Conservation (phyloP, 305 asterid genomes). For the Ruellia speciosa region DNA sequence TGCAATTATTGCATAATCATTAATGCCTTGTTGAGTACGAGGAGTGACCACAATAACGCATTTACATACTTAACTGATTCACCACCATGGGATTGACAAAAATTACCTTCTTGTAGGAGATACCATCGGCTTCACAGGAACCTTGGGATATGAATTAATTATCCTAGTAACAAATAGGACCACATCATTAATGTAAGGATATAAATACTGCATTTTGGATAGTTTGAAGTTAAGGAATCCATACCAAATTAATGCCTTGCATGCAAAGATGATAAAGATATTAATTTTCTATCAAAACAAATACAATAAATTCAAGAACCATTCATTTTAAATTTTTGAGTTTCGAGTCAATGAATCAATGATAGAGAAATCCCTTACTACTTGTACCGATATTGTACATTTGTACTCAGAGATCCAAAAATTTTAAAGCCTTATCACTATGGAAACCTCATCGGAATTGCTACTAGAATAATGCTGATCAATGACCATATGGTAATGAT, state of each 20-base stretch:
- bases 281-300: not conserved
- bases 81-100: conserved; percentile 9
- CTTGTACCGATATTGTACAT: not conserved
- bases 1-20: not conserved
- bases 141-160: conserved; percentile 61
- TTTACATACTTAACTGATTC: not conserved
- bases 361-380: not conserved
- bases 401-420: not conserved
- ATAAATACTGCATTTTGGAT: not conserved
- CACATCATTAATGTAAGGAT: conserved; percentile 7
- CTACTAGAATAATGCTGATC: conserved; percentile 1
- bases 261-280: not conserved
- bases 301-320: not conserved
- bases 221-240: not conserved
- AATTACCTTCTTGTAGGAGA: conserved; percentile 54
- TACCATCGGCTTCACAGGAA: conserved; percentile 47
- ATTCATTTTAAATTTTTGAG: not conserved
- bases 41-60: not conserved
- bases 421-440: not conserved
- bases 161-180: conserved; percentile 40
- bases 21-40: not conserved
- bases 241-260: too few relatives aligned
- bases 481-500: not conserved
- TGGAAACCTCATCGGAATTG: not conserved
- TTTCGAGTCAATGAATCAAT: not conserved